These are phyloP conservation scores for Eucalyptus tenuipes DNA, from an alignment of 345 rosid genomes.

Conservation along the genomic window DNA sequence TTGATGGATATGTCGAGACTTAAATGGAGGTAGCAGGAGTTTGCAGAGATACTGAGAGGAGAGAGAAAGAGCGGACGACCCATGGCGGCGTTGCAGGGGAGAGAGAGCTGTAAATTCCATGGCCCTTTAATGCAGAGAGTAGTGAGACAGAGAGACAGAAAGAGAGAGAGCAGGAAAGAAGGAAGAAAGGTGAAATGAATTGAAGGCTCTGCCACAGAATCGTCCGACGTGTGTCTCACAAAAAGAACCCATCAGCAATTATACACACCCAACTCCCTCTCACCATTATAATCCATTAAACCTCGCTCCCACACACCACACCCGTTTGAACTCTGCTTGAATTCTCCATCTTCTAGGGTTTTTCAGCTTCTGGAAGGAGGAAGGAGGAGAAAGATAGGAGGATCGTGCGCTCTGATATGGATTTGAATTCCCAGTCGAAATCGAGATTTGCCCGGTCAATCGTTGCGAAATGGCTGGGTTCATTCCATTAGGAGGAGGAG, in stretches of 20 bases:
- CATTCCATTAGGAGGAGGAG: conserved; percentile 17
- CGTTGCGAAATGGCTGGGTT: conserved; percentile 22
- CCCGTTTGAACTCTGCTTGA: not conserved
- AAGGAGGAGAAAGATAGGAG: not conserved
- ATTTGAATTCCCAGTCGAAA: not conserved
- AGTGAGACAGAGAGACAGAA: not conserved
- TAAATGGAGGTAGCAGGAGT: not conserved
- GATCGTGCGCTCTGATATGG: not conserved
- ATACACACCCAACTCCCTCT: not conserved
- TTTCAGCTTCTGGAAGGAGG: not conserved
- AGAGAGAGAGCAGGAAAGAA: not conserved
- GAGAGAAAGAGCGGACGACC: not conserved
- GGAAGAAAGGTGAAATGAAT: not conserved
- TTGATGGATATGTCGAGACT: not conserved
- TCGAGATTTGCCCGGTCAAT: not conserved
- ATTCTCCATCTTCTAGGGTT: not conserved
- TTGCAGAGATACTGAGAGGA: not conserved
- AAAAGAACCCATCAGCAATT: not conserved
- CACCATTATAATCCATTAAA: not conserved
- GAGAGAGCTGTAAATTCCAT: not conserved
- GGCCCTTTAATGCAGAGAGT: not conserved
- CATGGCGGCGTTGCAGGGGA: not conserved
- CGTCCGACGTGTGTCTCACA: not conserved
- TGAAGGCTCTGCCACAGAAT: not conserved
- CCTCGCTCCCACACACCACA: not conserved